A percentile compares a stretch with the other conserved stretches of the same genome.
Evolutionary conservation across 1,284 basidiomycete species (phyloP).

Genomic region (Cutaneotrichosporon sp.): DNA sequence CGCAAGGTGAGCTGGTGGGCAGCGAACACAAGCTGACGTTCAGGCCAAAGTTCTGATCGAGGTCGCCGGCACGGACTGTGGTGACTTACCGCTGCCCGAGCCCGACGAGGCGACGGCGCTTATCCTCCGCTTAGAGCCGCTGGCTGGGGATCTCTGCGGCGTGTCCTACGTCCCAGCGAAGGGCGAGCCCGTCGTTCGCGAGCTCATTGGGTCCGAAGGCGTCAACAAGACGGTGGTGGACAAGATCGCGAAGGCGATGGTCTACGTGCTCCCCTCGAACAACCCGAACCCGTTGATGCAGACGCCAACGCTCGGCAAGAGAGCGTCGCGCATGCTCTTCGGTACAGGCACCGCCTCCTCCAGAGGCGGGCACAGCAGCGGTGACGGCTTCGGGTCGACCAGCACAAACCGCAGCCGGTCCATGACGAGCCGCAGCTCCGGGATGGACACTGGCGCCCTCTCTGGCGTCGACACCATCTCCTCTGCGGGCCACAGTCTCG

Average conservation of each 20-base stretch:
- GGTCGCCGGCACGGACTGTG: slow-evolving; percentile 67
- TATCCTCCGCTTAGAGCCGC: slow-evolving; percentile 65
- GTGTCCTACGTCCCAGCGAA: slow-evolving; percentile 6
- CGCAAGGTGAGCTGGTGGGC: slow-evolving; percentile 58
- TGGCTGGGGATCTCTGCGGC: slow-evolving; percentile 71
- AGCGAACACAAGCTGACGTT: too few species aligned
- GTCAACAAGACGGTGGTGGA: slow-evolving; percentile 71
- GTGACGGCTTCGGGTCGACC: slow-evolving; percentile 35
- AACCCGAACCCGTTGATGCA: slow-evolving; percentile 7
- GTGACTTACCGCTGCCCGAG: neutral
- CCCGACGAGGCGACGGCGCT: slow-evolving; percentile 56
- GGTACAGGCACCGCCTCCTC: slow-evolving; percentile 41
- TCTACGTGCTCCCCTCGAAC: neutral
- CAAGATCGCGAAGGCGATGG: slow-evolving; percentile 57
- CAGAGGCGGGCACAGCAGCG: slow-evolving; percentile 17
- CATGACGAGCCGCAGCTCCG: slow-evolving; percentile 36
- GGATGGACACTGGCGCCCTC: slow-evolving; percentile 26
- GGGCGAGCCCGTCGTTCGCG: slow-evolving; percentile 3
- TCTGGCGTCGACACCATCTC: slow-evolving; percentile 24
- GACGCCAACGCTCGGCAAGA: slow-evolving; percentile 12
- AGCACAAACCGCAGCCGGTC: slow-evolving; percentile 35
- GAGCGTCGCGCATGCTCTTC: slow-evolving; percentile 36
- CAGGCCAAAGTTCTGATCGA: slow-evolving; percentile 72
- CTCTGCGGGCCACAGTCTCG: slow-evolving; percentile 18
- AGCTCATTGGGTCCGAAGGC: slow-evolving; percentile 47